Percentiles rank a stretch among this genome's conserved stretches.
phyloP scores from a whole-genome alignment of 2,329 filamentous ascomycete species.

The Cadophora gregata region DNA sequence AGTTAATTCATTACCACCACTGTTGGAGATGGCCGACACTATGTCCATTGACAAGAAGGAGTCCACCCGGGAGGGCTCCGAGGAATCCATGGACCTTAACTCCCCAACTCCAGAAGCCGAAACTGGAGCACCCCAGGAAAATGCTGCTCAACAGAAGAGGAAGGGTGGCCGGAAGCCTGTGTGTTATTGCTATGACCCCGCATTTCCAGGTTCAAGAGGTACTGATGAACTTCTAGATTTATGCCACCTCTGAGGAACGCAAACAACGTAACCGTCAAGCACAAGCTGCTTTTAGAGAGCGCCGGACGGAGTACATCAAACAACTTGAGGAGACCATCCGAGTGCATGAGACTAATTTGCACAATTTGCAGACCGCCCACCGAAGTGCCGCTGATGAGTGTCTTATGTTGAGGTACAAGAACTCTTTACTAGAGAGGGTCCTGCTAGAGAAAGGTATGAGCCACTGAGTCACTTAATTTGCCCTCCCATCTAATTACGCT shows the following conservation, averaged over 20 bases:
- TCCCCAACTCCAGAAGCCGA: constrained; percentile 65
- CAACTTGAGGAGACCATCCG: constrained; percentile 97
- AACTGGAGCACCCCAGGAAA: constrained; percentile 49
- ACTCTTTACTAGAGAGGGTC: constrained; percentile 93
- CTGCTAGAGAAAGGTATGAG: constrained; percentile 87
- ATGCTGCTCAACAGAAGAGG: constrained; percentile 77
- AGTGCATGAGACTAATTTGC: constrained; percentile 92
- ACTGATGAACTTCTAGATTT: constrained; percentile 68
- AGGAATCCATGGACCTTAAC: constrained; percentile 59
- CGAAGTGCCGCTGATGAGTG: constrained; percentile 95
- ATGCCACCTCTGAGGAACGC: constrained; percentile 97
- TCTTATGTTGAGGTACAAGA: constrained; percentile 98
- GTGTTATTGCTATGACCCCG: constrained; percentile 49
- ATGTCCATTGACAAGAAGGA: constrained; percentile 71
- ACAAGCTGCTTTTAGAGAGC: constrained; percentile 95
- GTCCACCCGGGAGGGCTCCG: constrained; percentile 61
- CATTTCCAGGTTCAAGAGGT: constrained; percentile 20
- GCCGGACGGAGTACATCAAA: constrained; percentile 98
- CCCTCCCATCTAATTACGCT: constrained; percentile 26
- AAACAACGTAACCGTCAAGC: constrained; percentile 98
- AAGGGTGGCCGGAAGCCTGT: constrained; percentile 98
- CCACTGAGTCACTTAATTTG: neutral
- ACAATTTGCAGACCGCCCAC: constrained; percentile 91
- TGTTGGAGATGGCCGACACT: constrained; percentile 61
- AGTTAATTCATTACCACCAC: constrained; percentile 9